Evolutionary conservation across 371 early-diverging fungal genomes (phyloP).

Genomic region (Lichtheimia hyalospora): DNA sequence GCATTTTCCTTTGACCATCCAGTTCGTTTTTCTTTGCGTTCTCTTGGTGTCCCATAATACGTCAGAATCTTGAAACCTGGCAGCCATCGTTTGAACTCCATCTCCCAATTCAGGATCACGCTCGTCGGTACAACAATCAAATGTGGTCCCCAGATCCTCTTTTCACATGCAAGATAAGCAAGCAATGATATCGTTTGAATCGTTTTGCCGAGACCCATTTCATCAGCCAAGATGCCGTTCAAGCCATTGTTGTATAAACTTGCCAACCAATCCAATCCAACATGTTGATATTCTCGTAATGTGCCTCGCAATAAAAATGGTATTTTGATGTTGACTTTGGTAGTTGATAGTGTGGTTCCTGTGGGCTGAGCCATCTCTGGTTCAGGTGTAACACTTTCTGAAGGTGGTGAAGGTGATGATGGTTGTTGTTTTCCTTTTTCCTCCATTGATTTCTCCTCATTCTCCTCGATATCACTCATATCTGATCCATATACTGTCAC

Average conservation of each 20-base stretch:
- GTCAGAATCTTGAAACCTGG: conserved; percentile 86
- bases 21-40: conserved; percentile 73
- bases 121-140: conserved; percentile 91
- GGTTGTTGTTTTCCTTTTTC: conserved; percentile 2
- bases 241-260: conserved; percentile 91
- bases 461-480: conserved; percentile 23
- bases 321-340: conserved; percentile 52
- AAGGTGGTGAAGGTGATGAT: not conserved
- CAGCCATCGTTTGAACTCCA: conserved; percentile 92
- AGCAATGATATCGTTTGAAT: conserved; percentile 94
- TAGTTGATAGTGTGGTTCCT: conserved; percentile 33
- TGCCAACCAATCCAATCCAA: conserved; percentile 80
- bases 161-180: conserved; percentile 73
- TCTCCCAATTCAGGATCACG: conserved; percentile 94
- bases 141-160: conserved; percentile 84
- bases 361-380: conserved; percentile 20
- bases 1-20: conserved; percentile 84
- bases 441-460: conserved; percentile 13
- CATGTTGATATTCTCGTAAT: conserved; percentile 77
- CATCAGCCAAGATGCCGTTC: conserved; percentile 98
- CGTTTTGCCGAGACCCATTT: conserved; percentile 98
- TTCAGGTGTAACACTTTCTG: not conserved
- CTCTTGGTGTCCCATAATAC: conserved; percentile 80
- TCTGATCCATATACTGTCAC: conserved; percentile 44
- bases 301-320: conserved; percentile 66